Percentiles rank a stretch among this genome's conserved stretches.
These are phyloP conservation scores for Musa troglodytarum DNA, from an alignment of 176 grass and related monocot species.

Conservation along the genomic window DNA sequence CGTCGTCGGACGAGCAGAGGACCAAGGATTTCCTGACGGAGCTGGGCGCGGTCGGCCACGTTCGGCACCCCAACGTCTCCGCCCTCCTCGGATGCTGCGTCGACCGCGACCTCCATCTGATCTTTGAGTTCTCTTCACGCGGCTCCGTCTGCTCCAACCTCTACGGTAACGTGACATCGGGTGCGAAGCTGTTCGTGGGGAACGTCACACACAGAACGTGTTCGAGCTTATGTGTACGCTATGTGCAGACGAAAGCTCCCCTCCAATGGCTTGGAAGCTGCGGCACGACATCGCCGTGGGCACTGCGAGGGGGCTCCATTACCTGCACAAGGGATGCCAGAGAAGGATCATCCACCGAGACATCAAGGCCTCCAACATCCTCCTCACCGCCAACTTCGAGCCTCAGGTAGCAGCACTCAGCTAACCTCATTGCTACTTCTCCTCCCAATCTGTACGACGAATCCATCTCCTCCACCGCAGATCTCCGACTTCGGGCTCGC, in stretches of 20 bases:
- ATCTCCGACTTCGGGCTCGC: conserved; percentile 97
- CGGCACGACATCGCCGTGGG: conserved; percentile 58
- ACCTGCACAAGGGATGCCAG: conserved; percentile 85
- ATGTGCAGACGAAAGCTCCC: conserved; percentile 46
- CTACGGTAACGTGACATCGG: conserved; percentile 30
- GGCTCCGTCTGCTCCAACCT: conserved; percentile 96
- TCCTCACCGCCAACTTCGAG: conserved; percentile 55
- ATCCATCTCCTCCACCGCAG: conserved; percentile 23
- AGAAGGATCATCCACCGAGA: conserved; percentile 87
- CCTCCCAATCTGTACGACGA: not conserved
- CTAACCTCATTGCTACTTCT: no score
- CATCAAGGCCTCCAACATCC: conserved; percentile 86
- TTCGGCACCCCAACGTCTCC: conserved; percentile 72
- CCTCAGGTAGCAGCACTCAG: conserved; percentile 37
- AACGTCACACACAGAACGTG: no score
- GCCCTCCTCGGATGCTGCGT: conserved; percentile 76
- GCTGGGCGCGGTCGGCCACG: conserved; percentile 78
- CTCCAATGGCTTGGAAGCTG: conserved; percentile 61
- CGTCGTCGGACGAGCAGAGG: conserved; percentile 62
- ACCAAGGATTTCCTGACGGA: conserved; percentile 90
- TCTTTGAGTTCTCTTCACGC: conserved; percentile 62
- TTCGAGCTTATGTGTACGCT: no score
- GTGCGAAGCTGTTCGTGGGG: no score
- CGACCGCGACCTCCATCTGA: conserved; percentile 67
- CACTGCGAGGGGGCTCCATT: conserved; percentile 58